Percentiles rank a stretch among this genome's conserved stretches.
Conservation (phyloP, 352 stramenopile species). For the Phytophthora agathidicida region DNA sequence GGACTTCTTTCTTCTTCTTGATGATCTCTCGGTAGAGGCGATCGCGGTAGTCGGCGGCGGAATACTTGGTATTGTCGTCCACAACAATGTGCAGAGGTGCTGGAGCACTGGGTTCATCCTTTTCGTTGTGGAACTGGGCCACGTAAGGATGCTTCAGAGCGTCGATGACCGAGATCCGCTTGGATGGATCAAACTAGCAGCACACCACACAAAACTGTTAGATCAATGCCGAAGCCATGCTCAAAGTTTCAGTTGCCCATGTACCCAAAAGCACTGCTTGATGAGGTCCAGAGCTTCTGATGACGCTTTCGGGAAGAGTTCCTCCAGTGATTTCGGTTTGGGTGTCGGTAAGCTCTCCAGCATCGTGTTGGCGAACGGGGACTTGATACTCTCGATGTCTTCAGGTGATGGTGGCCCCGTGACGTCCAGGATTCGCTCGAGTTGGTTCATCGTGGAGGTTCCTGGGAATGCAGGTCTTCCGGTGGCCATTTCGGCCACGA, state of each 20-base stretch:
- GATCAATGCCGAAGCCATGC: not conserved
- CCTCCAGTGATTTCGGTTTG: slow-evolving; percentile 76
- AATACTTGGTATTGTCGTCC: slow-evolving; percentile 96
- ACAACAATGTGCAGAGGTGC: slow-evolving; percentile 86
- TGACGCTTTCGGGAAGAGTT: slow-evolving; percentile 89
- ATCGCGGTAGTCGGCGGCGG: slow-evolving; percentile 93
- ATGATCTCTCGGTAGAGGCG: slow-evolving; percentile 94
- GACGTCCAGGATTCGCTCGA: slow-evolving; percentile 96
- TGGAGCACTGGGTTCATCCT: slow-evolving; percentile 88
- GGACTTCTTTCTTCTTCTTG: slow-evolving; percentile 93
- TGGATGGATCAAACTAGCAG: slow-evolving; percentile 91
- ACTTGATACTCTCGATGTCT: slow-evolving; percentile 93
- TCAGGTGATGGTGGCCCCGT: slow-evolving; percentile 89
- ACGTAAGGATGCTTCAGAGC: slow-evolving; percentile 95
- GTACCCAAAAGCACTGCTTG: slow-evolving; percentile 84
- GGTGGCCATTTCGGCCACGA: slow-evolving; percentile 94
- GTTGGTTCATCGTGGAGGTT: slow-evolving; percentile 96
- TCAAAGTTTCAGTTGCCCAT: slow-evolving; percentile 3
- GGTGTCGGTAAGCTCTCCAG: slow-evolving; percentile 89
- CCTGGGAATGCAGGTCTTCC: slow-evolving; percentile 94
- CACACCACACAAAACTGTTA: slow-evolving; percentile 4
- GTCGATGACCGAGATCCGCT: slow-evolving; percentile 87
- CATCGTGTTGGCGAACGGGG: slow-evolving; percentile 93
- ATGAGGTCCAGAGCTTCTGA: slow-evolving; percentile 92
- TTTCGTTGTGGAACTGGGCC: slow-evolving; percentile 95